Percentiles rank a stretch among this genome's conserved stretches.
Evolutionary conservation across 345 rosid genomes (phyloP).

Genomic region (Firmiana major): DNA sequence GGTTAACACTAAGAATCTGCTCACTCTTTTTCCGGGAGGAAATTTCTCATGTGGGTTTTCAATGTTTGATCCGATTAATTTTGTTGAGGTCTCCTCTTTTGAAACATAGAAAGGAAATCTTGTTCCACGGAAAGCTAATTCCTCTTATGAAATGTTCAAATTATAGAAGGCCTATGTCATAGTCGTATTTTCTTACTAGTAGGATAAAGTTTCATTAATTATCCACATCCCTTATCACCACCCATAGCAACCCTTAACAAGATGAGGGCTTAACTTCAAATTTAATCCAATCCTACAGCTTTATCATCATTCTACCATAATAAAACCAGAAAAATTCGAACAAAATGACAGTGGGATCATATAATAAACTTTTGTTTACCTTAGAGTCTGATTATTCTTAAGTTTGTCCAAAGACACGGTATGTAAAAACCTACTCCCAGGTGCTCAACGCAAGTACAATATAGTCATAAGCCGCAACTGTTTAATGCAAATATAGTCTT

Average conservation of each 20-base stretch:
- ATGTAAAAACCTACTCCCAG: neutral
- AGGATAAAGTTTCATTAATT: neutral
- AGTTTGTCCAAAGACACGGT: neutral
- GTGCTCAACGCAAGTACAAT: neutral
- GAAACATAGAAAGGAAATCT: too few species aligned
- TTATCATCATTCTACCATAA: neutral
- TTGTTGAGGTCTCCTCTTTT: neutral
- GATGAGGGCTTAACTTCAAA: neutral
- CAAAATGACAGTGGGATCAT: neutral
- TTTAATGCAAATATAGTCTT: neutral
- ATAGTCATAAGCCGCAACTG: too few species aligned
- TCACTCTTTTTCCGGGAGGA: neutral
- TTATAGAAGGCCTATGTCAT: neutral
- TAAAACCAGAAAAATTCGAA: neutral
- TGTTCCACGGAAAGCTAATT: neutral
- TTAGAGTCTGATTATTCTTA: neutral
- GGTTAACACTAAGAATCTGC: neutral
- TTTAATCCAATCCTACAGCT: neutral
- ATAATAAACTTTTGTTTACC: neutral
- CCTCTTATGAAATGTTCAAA: neutral
- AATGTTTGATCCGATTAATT: neutral
- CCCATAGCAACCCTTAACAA: neutral
- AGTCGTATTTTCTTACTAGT: neutral
- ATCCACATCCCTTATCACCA: neutral
- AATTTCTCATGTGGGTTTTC: neutral